Conservation (phyloP, 352 stramenopile species). For the Hyaloperonospora brassicae region DNA sequence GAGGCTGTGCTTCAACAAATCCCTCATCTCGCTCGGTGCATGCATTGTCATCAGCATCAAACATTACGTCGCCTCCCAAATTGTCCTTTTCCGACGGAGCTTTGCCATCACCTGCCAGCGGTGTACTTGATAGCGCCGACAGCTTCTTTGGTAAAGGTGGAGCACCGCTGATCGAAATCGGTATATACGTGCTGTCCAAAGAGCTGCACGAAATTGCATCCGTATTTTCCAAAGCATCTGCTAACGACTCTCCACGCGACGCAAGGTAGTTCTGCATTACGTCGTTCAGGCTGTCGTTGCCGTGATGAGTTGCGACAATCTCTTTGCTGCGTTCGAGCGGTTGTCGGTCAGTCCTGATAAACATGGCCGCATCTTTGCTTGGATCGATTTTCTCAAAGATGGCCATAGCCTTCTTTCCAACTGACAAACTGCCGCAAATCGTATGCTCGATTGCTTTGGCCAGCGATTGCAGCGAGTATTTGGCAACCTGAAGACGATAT, state of each 20-base stretch:
- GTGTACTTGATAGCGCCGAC: conserved; percentile 4
- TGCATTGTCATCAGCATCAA: conserved; percentile 12
- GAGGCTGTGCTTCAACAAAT: conserved; percentile 32
- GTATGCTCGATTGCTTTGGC: conserved; percentile 64
- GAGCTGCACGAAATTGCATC: conserved; percentile 14
- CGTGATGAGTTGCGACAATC: conserved; percentile 37
- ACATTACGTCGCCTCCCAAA: conserved; percentile 5
- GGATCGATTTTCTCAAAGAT: conserved; percentile 51
- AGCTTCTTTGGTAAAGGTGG: conserved; percentile 13
- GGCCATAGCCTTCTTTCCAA: conserved; percentile 31
- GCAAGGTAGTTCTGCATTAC: conserved; percentile 45
- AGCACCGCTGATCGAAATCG: conserved; percentile 6
- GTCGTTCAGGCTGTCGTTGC: conserved; percentile 45
- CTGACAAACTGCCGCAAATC: conserved; percentile 27
- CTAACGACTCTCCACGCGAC: conserved; percentile 10
- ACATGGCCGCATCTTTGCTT: conserved; percentile 51
- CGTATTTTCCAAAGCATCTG: conserved; percentile 9
- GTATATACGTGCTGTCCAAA: conserved; percentile 1
- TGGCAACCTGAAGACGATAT: conserved; percentile 72
- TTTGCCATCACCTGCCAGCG: conserved; percentile 1
- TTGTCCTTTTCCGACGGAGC: conserved; percentile 1
- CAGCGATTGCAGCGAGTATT: conserved; percentile 65
- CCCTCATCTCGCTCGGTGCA: conserved; percentile 29
- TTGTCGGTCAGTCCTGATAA: conserved; percentile 45
- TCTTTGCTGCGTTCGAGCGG: conserved; percentile 40